phyloP scores from a whole-genome alignment of 495 filamentous ascomycete genomes.

The Extremus antarcticus region DNA sequence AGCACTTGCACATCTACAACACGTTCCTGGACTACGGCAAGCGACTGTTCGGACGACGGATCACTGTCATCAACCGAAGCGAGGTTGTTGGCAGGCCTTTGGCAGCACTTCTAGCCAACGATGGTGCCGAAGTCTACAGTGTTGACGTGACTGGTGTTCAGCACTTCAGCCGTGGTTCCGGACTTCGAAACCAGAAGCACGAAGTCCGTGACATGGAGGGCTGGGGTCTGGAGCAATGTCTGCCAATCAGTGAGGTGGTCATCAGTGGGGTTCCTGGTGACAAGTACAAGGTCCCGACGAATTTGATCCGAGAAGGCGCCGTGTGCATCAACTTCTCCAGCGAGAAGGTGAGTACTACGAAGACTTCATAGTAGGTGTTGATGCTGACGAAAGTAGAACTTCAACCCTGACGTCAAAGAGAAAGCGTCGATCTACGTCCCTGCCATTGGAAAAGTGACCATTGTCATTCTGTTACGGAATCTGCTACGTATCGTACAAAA shows the following conservation, averaged over 20 bases:
- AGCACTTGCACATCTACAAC: slow-evolving; percentile 93
- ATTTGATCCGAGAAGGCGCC: slow-evolving; percentile 72
- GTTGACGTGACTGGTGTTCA: slow-evolving; percentile 91
- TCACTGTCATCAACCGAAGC: slow-evolving; percentile 88
- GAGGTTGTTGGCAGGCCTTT: slow-evolving; percentile 92
- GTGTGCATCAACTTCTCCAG: slow-evolving; percentile 97
- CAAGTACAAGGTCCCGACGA: slow-evolving; percentile 75
- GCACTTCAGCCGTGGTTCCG: slow-evolving; percentile 76
- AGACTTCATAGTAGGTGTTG: not conserved
- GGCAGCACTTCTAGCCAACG: slow-evolving; percentile 90
- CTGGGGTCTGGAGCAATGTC: slow-evolving; percentile 63
- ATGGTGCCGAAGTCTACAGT: slow-evolving; percentile 88
- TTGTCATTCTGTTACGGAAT: slow-evolving; percentile 81
- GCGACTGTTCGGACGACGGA: slow-evolving; percentile 76
- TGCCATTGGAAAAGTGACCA: slow-evolving; percentile 94
- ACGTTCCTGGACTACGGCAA: slow-evolving; percentile 90
- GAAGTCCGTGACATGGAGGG: slow-evolving; percentile 70
- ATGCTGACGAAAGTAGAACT: slow-evolving; percentile 49
- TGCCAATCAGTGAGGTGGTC: slow-evolving; percentile 83
- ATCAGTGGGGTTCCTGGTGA: slow-evolving; percentile 86
- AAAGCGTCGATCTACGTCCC: slow-evolving; percentile 96
- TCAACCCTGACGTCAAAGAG: slow-evolving; percentile 75
- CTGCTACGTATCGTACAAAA: slow-evolving; percentile 40
- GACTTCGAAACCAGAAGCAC: slow-evolving; percentile 69
- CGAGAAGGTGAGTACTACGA: slow-evolving; percentile 58